phyloP scores from a whole-genome alignment of 306 rosid genomes.

The Medicago ruthenica region DNA sequence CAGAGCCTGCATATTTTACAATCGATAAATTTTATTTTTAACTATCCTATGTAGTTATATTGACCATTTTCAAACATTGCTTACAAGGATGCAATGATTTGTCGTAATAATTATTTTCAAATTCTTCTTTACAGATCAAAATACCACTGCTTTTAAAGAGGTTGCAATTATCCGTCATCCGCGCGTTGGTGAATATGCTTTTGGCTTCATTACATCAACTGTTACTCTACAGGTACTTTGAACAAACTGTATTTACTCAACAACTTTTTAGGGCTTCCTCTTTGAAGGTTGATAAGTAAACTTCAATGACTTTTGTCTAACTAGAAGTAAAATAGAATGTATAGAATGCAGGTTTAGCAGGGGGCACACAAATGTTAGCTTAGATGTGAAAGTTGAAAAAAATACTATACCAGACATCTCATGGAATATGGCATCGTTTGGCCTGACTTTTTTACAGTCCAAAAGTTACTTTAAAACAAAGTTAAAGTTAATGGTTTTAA shows the following conservation, averaged over 20 bases:
- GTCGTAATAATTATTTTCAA: background rate
- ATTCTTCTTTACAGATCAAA: constrained; percentile 72
- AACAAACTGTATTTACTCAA: constrained; percentile 11
- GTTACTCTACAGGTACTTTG: constrained; percentile 78
- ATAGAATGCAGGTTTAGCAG: background rate
- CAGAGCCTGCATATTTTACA: background rate
- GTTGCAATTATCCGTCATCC: constrained; percentile 94
- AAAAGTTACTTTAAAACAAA: too few species aligned
- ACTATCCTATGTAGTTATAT: constrained; percentile 1
- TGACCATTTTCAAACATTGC: constrained; percentile 25
- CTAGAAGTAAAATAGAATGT: background rate
- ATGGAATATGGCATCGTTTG: too few species aligned
- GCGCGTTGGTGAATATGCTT: constrained; percentile 93
- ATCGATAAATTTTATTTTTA: background rate
- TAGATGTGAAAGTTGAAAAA: constrained; percentile 4
- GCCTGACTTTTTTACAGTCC: too few species aligned
- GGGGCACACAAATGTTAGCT: constrained; percentile 5
- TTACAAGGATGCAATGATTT: constrained; percentile 25
- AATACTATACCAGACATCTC: background rate
- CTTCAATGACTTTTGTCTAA: background rate
- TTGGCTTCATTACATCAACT: constrained; percentile 92
- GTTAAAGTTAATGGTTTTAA: too few species aligned
- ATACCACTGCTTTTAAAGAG: constrained; percentile 90
- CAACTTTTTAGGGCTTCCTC: background rate
- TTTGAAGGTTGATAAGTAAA: constrained; percentile 18